Evolutionary conservation across 179 eudicot species (phyloP), one percentile per base, ranked within the genome.

Genomic region (Nepenthes alata): DNA sequence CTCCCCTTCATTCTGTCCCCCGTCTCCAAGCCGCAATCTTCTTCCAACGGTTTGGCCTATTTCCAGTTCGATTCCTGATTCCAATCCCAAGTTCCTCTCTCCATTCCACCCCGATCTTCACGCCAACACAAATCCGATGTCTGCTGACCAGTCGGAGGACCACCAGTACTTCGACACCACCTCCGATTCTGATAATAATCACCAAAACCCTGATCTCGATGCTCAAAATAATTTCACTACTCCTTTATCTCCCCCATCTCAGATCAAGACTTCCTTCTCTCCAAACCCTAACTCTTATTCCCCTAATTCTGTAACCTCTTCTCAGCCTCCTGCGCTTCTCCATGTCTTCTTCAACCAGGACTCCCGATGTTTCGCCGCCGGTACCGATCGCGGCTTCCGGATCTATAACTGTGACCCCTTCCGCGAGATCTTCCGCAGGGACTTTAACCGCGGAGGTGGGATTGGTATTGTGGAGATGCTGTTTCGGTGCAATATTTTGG

Each of bases 381-480:
- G 96, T 13, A 81, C 80, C 15, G 84, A 85, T 59, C 74, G 79
- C 0, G 93, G 88, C 10, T 84, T 84, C 52, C 55, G 82, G 3
- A 80, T 86, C 41, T 88, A 74, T 74, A 81, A 81, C 47, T 81
- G 89, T 65, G 96, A 85, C 16, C 96, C 91, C 0, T 88, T 81
- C 49, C 73, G 85, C 0, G 96, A 88, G 79, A 76, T 81, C 25
- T 85, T 88, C 60, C 78, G 96, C 2, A 70, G 96, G 37, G 84
- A 85, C 53, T 87, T 84, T 10, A 86, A 80, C 35, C 79, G 75
- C 8, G 72, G 69, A 12, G 76, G 79, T 1, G 79, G 79, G 0
- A 61, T 75, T 45, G 75, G 72, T 5, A 64, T 61, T 14, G 79
- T 75, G 15, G 79, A 67, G 50, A 75, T 75, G 79, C 55, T 75